Percentiles rank a stretch among this genome's conserved stretches.
phyloP scores from a whole-genome alignment of 2,329 filamentous ascomycete species.

The Aaosphaeria arxii region DNA sequence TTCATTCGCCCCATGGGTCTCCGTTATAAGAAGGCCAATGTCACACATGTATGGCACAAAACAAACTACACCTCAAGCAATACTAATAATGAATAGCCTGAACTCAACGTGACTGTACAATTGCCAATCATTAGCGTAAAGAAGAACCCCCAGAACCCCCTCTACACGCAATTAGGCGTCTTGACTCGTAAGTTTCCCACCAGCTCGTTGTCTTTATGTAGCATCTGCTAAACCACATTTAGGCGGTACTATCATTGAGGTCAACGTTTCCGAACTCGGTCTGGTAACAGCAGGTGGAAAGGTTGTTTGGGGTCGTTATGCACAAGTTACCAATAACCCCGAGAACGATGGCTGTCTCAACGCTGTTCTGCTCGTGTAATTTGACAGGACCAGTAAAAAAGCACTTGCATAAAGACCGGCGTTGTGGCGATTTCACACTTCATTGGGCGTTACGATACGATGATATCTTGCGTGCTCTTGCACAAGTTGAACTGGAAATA shows the following conservation, averaged over 20 bases:
- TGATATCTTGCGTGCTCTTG: too few species aligned
- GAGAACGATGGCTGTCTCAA: conserved; percentile 40
- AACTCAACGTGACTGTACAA: conserved; percentile 83
- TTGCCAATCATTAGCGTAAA: conserved; percentile 64
- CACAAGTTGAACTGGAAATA: too few species aligned
- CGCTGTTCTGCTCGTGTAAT: conserved; percentile 34
- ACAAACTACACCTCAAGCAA: conserved; percentile 62
- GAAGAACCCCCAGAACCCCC: conserved; percentile 82
- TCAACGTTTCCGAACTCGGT: conserved; percentile 90
- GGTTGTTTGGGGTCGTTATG: conserved; percentile 45
- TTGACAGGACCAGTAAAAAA: neutral
- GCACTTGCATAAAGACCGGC: neutral
- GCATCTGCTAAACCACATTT: too few species aligned
- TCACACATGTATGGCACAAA: conserved; percentile 21
- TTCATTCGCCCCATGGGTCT: conserved; percentile 55
- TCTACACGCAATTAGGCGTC: conserved; percentile 91
- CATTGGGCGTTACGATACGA: too few species aligned
- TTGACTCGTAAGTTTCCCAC: conserved; percentile 50
- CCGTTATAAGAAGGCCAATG: conserved; percentile 66
- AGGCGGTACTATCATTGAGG: conserved; percentile 75
- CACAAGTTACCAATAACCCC: conserved; percentile 36
- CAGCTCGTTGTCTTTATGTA: conserved; percentile 40
- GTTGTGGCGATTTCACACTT: neutral
- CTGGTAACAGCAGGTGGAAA: conserved; percentile 89
- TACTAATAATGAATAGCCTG: conserved; percentile 54